Conservation (phyloP, 2,329 filamentous ascomycete species). For the Trichoderma oligosporum region DNA sequence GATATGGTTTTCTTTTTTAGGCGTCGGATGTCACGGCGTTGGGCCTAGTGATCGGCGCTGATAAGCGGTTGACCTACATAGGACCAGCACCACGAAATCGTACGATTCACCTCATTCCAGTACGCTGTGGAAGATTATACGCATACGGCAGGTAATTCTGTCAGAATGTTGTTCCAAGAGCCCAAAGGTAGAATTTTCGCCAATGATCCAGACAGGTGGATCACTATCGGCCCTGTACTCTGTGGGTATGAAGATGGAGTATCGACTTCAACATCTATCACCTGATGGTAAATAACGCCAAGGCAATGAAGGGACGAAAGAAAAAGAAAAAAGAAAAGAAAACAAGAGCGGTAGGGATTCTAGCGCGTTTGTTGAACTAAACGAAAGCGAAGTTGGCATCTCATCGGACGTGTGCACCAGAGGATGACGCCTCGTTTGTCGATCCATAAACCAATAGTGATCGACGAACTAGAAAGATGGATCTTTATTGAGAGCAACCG, state of each 20-base stretch:
- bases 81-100: not conserved
- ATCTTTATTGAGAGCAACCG: constrained; percentile 15
- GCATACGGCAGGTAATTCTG: not conserved
- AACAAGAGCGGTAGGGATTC: no score
- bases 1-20: not conserved
- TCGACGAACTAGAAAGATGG: constrained; percentile 9
- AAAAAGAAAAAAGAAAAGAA: not conserved
- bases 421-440: constrained; percentile 13
- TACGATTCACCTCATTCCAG: not conserved
- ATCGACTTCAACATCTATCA: not conserved
- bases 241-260: no score
- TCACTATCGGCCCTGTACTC: not conserved
- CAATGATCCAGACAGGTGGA: not conserved
- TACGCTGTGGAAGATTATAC: not conserved
- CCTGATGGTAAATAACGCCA: not conserved
- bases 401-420: not conserved
- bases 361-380: not conserved
- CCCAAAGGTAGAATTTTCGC: not conserved
- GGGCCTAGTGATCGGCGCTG: constrained; percentile 4
- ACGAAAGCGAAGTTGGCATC: not conserved
- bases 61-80: constrained; percentile 12
- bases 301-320: not conserved
- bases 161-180: not conserved
- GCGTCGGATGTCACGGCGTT: constrained; percentile 13
- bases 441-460: constrained; percentile 1